Evolutionary conservation across 2,329 filamentous ascomycete genomes (phyloP).

Genomic region (Aspergillus flavus): DNA sequence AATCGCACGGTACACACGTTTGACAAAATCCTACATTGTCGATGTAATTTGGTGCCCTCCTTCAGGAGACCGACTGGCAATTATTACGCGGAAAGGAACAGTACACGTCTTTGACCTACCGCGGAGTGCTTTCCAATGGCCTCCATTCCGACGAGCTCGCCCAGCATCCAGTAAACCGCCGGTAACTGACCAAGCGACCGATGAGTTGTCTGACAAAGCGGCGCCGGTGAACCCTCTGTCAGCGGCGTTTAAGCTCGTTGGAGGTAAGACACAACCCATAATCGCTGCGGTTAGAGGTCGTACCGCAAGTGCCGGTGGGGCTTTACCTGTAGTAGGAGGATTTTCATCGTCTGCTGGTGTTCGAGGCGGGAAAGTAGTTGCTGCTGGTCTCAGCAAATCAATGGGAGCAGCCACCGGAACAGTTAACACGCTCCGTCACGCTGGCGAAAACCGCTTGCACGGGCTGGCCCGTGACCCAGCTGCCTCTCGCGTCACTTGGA

Average conservation of each 20-base stretch:
- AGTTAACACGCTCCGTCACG: constrained; percentile 51
- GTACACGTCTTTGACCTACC: constrained; percentile 90
- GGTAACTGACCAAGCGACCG: constrained; percentile 48
- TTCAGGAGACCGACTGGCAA: constrained; percentile 77
- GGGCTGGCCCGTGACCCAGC: constrained; percentile 41
- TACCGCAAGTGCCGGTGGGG: constrained; percentile 49
- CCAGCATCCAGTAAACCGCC: constrained; percentile 39
- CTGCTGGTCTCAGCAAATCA: constrained; percentile 54
- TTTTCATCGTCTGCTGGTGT: constrained; percentile 52
- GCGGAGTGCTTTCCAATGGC: constrained; percentile 81
- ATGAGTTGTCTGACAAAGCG: constrained; percentile 51
- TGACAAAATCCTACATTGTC: constrained; percentile 88
- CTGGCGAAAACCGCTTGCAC: constrained; percentile 52
- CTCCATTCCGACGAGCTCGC: constrained; percentile 62
- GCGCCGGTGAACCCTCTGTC: constrained; percentile 56
- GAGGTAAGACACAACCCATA: constrained; percentile 61
- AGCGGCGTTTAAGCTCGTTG: constrained; percentile 70
- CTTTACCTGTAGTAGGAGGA: constrained; percentile 46
- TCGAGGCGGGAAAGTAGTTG: constrained; percentile 50
- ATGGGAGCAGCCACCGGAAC: constrained; percentile 52
- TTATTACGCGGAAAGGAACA: constrained; percentile 93
- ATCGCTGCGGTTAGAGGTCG: constrained; percentile 66
- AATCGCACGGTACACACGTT: constrained; percentile 82
- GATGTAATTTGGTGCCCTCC: constrained; percentile 87
- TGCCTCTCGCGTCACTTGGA: constrained; percentile 50